Evolutionary conservation across 2,329 filamentous ascomycete genomes (phyloP).

Genomic region (Aspergillus persii): DNA sequence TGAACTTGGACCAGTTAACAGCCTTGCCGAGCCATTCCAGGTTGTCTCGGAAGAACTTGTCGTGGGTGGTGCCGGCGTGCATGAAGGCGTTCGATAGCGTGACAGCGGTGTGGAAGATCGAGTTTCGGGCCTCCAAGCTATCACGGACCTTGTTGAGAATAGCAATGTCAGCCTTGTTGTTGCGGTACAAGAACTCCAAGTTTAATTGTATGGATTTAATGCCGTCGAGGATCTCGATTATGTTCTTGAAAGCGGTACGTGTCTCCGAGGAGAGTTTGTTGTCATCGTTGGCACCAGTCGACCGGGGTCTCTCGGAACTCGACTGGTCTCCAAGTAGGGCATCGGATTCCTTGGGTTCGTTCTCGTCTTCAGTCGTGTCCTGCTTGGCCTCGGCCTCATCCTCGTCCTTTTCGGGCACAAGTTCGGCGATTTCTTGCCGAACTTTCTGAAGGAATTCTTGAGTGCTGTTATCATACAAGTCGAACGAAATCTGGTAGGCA

Average conservation of each 20-base stretch:
- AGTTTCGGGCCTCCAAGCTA: constrained; percentile 91
- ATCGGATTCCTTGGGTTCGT: constrained; percentile 57
- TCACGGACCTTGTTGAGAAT: constrained; percentile 97
- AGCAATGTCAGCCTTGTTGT: constrained; percentile 86
- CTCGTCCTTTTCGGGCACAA: constrained; percentile 44
- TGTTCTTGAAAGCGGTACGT: constrained; percentile 54
- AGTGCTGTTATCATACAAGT: constrained; percentile 96
- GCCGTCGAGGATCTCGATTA: constrained; percentile 70
- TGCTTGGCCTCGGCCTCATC: constrained; percentile 38
- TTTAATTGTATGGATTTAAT: constrained; percentile 93
- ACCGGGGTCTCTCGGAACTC: constrained; percentile 39
- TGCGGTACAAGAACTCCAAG: constrained; percentile 93
- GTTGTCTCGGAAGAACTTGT: constrained; percentile 98
- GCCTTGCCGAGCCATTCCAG: constrained; percentile 97
- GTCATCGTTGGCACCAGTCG: constrained; percentile 42
- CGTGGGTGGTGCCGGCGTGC: constrained; percentile 97
- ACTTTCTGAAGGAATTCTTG: constrained; percentile 95
- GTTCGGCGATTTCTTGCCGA: constrained; percentile 70
- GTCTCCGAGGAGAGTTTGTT: constrained; percentile 49
- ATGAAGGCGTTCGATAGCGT: constrained; percentile 99
- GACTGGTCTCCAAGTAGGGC: constrained; percentile 54
- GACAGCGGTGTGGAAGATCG: constrained; percentile 96
- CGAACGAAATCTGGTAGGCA: constrained; percentile 97
- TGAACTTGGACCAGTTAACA: constrained; percentile 99
- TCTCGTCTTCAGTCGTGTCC: constrained; percentile 43